These are phyloP conservation scores for Spathaspora sp. DNA, from an alignment of 1,139 yeast species.

Conservation along the genomic window DNA sequence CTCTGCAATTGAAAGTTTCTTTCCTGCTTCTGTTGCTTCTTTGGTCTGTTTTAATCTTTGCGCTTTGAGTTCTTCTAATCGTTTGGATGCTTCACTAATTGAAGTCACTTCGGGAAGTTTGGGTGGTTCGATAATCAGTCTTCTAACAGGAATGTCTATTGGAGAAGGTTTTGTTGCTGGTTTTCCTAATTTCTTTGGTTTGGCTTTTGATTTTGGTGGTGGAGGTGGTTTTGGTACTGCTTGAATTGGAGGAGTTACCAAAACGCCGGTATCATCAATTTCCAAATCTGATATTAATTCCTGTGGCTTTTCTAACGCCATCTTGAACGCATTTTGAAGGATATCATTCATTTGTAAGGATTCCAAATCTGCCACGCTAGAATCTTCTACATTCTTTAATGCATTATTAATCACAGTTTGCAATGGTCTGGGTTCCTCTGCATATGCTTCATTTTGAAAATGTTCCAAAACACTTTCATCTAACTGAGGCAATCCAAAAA, in stretches of 20 bases:
- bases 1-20: conserved; percentile 56
- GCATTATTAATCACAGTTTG: conserved; percentile 25
- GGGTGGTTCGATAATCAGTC: not conserved
- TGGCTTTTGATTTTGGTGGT: conserved; percentile 3
- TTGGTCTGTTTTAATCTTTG: not conserved
- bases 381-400: conserved; percentile 20
- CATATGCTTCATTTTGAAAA: conserved; percentile 37
- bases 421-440: conserved; percentile 6
- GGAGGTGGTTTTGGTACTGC: not conserved
- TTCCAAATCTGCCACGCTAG: conserved; percentile 41
- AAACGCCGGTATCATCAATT: conserved; percentile 23
- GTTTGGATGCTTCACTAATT: not conserved
- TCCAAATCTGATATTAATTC: conserved; percentile 53
- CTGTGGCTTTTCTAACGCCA: conserved; percentile 70
- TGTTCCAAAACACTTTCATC: conserved; percentile 41
- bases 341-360: conserved; percentile 61
- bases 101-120: not conserved
- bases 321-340: conserved; percentile 67
- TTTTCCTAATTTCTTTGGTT: not conserved
- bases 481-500: conserved; percentile 31
- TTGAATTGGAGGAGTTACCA: conserved; percentile 8
- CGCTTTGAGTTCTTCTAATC: not conserved
- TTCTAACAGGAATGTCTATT: not conserved
- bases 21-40: conserved; percentile 12
- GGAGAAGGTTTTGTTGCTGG: not conserved